Conservation (phyloP, 2,329 filamentous ascomycete species). For the Fusarium equiseti region DNA sequence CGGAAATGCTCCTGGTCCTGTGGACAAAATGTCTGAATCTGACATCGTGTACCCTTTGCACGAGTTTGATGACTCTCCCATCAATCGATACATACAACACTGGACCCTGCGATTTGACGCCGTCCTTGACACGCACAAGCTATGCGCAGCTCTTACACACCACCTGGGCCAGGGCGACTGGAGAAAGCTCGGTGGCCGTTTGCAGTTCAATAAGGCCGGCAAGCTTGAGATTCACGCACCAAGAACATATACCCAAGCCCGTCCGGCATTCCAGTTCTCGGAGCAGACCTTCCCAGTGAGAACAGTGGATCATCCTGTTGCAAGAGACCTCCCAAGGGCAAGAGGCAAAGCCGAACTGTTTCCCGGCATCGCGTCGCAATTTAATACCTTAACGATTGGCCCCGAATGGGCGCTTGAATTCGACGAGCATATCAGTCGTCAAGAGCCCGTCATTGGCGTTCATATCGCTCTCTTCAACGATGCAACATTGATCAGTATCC, state of each 20-base stretch:
- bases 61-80: constrained; percentile 7
- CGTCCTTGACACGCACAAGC: background rate
- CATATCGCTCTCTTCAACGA: constrained; percentile 5
- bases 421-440: background rate
- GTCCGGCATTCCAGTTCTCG: constrained; percentile 6
- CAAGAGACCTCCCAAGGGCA: constrained; percentile 1
- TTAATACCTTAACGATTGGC: background rate
- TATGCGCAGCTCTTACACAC: background rate
- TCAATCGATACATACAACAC: constrained; percentile 14
- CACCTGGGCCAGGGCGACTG: constrained; percentile 3
- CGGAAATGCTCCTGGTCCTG: background rate
- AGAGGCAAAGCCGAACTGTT: background rate
- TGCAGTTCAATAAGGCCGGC: background rate
- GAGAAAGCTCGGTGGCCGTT: constrained; percentile 2
- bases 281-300: background rate
- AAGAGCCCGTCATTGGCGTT: constrained; percentile 2
- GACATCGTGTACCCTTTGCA: constrained; percentile 3
- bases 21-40: background rate
- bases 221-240: constrained; percentile 10
- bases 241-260: background rate
- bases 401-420: constrained; percentile 6
- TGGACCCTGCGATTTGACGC: constrained; percentile 10
- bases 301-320: background rate
- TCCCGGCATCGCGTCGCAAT: background rate
- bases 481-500: constrained; percentile 2